These are phyloP conservation scores for Gracilaria domingensis DNA, from an alignment of 23 red algal species.

Conservation along the genomic window DNA sequence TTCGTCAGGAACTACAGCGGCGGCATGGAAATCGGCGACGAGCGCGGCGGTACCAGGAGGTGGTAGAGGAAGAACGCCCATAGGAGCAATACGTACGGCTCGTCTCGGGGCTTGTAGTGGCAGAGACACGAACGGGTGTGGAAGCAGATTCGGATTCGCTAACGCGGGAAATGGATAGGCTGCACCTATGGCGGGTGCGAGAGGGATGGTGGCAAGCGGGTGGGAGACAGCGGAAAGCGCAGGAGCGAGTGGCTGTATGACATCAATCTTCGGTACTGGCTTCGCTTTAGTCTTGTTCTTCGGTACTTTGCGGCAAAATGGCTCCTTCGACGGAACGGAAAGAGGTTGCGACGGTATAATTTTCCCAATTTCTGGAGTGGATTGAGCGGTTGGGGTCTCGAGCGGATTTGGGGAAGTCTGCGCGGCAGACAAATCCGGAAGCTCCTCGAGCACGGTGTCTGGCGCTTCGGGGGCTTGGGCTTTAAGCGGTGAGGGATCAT, in stretches of 20 bases:
- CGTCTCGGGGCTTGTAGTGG: constrained; percentile 41
- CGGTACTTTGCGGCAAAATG: neutral
- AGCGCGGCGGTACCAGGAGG: constrained; percentile 27
- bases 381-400: neutral
- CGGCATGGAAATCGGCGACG: constrained; percentile 29
- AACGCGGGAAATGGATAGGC: constrained; percentile 32
- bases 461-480: neutral
- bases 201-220: constrained; percentile 26
- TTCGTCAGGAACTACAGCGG: constrained; percentile 16
- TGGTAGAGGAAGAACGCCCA: constrained; percentile 62
- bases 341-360: neutral
- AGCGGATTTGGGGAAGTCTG: neutral
- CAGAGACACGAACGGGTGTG: constrained; percentile 19
- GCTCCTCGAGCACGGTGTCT: neutral
- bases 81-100: constrained; percentile 67
- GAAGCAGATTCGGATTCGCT: constrained; percentile 1
- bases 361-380: neutral
- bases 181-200: constrained; percentile 12
- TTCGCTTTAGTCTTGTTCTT: constrained; percentile 1
- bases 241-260: constrained; percentile 16
- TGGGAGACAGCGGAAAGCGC: constrained; percentile 16
- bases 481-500: neutral
- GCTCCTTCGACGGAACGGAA: neutral
- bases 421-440: neutral
- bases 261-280: neutral